A percentile compares a stretch with the other conserved stretches of the same genome.
These are phyloP conservation scores for Nyssa sinensis DNA, from an alignment of 148 eudicot genomes.

Conservation along the genomic window DNA sequence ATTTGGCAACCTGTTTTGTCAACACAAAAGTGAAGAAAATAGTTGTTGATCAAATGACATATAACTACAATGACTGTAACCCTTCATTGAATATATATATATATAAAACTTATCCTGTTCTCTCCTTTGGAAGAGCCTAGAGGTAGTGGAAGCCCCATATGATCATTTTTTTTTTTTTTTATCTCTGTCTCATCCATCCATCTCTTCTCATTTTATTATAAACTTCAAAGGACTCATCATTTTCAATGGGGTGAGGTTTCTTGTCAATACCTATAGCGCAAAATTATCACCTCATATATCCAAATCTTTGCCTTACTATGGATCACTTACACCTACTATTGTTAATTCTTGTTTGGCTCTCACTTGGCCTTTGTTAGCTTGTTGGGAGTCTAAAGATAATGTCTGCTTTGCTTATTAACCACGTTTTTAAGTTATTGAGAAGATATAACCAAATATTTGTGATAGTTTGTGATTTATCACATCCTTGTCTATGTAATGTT, in stretches of 20 bases:
- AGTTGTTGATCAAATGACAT: neutral
- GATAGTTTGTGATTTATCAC: too few relatives aligned
- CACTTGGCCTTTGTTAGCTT: neutral
- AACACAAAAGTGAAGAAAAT: neutral
- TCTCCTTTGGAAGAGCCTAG: too few relatives aligned
- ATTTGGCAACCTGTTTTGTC: neutral
- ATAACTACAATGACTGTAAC: neutral
- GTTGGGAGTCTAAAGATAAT: too few relatives aligned
- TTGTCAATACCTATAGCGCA: slow-evolving; percentile 2
- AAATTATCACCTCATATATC: neutral
- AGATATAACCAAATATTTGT: neutral
- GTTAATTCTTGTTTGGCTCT: neutral
- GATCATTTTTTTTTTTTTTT: neutral
- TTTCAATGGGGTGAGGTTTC: neutral
- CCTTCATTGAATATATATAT: neutral
- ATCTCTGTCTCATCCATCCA: neutral
- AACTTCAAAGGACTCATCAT: slow-evolving; percentile 13
- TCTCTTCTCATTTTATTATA: slow-evolving; percentile 4
- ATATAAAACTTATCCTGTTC: too few relatives aligned
- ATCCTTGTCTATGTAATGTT: neutral
- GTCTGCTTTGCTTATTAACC: neutral
- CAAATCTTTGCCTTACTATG: neutral
- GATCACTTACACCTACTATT: neutral
- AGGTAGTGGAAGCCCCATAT: slow-evolving; percentile 5
- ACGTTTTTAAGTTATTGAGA: neutral